Conservation (phyloP, 331 rosid genomes). For the Malus hybrid region DNA sequence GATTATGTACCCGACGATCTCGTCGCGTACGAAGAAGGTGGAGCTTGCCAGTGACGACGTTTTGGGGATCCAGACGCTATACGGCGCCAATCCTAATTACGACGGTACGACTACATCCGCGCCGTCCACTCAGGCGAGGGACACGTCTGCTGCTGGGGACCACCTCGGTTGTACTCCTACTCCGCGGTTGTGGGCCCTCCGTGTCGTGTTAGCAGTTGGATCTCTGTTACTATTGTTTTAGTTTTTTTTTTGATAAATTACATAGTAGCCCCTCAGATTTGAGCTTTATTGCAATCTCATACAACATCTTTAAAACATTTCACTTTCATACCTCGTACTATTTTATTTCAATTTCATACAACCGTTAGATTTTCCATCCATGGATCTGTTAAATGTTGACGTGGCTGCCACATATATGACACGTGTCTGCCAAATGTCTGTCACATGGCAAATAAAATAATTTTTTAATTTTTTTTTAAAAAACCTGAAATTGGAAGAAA, state of each 20-base stretch:
- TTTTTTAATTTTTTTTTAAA: no score
- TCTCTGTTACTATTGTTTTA: neutral
- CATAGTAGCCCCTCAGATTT: no score
- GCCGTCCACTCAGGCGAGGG: slow-evolving; percentile 28
- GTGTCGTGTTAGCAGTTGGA: slow-evolving; percentile 20
- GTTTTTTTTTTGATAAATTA: neutral
- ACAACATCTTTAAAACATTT: no score
- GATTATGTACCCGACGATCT: slow-evolving; percentile 77
- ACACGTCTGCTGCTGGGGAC: slow-evolving; percentile 30
- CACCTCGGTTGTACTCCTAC: neutral
- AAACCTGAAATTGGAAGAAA: no score
- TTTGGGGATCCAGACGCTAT: slow-evolving; percentile 53
- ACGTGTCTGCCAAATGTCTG: no score
- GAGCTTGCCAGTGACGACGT: slow-evolving; percentile 52
- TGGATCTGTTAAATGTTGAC: no score
- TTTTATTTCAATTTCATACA: no score
- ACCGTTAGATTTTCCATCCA: no score
- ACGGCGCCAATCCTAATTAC: slow-evolving; percentile 65
- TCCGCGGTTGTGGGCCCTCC: slow-evolving; percentile 12
- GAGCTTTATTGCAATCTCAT: no score
- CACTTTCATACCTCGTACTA: no score
- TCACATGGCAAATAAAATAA: no score
- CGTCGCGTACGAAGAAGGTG: slow-evolving; percentile 51
- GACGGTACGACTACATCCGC: slow-evolving; percentile 18
- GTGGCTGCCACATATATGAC: no score